Percentiles rank a stretch among this genome's conserved stretches.
Evolutionary conservation across 768 basidiomycete species (phyloP).

Genomic region (Gloeophyllum trabeum): DNA sequence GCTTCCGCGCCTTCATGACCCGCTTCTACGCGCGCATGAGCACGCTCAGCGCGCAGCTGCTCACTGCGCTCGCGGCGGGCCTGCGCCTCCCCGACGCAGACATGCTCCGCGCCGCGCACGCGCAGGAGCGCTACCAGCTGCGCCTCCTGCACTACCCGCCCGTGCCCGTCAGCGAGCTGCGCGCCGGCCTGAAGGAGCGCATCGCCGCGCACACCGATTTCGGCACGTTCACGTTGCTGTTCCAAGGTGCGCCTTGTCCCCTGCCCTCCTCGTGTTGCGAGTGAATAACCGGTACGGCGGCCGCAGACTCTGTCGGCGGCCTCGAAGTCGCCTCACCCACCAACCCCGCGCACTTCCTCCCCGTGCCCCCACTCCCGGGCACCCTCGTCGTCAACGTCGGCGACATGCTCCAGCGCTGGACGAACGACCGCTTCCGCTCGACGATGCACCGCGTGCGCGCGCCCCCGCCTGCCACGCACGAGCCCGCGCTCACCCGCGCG

Average conservation of each 20-base stretch:
- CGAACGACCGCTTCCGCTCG: background rate
- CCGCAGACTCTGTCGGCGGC: background rate
- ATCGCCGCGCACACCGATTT: background rate
- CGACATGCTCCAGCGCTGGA: background rate
- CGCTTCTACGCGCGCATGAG: background rate
- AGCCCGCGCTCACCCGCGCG: background rate
- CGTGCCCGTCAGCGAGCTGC: background rate
- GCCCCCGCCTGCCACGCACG: background rate
- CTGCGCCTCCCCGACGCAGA: background rate
- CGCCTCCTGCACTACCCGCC: slow-evolving; percentile 1
- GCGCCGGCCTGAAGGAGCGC: background rate
- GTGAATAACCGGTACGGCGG: background rate
- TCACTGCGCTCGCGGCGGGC: background rate
- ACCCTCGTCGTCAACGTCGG: background rate
- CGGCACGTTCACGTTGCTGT: background rate
- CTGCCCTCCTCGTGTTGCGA: background rate
- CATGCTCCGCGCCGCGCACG: background rate
- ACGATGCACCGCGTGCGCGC: background rate
- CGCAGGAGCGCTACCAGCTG: background rate
- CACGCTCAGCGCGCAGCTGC: background rate
- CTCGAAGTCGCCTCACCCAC: background rate
- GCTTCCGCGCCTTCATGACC: background rate
- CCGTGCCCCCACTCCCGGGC: background rate
- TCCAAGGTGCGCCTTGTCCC: background rate
- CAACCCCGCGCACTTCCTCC: background rate